phyloP scores from a whole-genome alignment of 345 rosid genomes.

The Moringa oleifera region DNA sequence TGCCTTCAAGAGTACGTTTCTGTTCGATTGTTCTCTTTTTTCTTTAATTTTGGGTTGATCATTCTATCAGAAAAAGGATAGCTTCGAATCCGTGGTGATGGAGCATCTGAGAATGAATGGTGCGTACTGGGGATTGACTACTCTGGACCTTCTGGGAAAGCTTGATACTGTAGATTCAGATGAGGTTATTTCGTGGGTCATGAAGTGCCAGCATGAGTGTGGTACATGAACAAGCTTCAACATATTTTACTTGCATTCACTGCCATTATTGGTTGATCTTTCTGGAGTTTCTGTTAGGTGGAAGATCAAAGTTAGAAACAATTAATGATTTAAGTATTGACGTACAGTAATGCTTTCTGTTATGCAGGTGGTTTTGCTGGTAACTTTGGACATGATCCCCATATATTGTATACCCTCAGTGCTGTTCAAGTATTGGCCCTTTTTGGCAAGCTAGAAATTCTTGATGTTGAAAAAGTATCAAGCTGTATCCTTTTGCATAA shows the following conservation, averaged over 20 bases:
- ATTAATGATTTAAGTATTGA: background rate
- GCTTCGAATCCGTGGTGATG: constrained; percentile 85
- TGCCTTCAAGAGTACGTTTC: constrained; percentile 1
- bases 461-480: constrained; percentile 61
- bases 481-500: constrained; percentile 64
- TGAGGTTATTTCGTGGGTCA: constrained; percentile 66
- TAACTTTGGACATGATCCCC: constrained; percentile 86
- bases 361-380: constrained; percentile 93
- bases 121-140: constrained; percentile 84
- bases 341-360: background rate
- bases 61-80: constrained; percentile 53
- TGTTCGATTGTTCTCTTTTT: background rate
- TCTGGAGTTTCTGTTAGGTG: too few species aligned
- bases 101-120: constrained; percentile 90
- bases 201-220: constrained; percentile 76
- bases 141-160: constrained; percentile 74
- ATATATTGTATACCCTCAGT: constrained; percentile 68
- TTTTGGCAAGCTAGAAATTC: constrained; percentile 59
- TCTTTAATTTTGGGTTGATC: background rate
- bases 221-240: constrained; percentile 33
- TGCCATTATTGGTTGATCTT: too few species aligned
- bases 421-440: constrained; percentile 83
- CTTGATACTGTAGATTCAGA: constrained; percentile 48
- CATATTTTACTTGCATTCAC: background rate
- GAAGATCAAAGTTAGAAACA: too few species aligned